Base-by-base conservation (phyloP, 1,284 basidiomycete genomes). In the Pholiota adiposa region DNA sequence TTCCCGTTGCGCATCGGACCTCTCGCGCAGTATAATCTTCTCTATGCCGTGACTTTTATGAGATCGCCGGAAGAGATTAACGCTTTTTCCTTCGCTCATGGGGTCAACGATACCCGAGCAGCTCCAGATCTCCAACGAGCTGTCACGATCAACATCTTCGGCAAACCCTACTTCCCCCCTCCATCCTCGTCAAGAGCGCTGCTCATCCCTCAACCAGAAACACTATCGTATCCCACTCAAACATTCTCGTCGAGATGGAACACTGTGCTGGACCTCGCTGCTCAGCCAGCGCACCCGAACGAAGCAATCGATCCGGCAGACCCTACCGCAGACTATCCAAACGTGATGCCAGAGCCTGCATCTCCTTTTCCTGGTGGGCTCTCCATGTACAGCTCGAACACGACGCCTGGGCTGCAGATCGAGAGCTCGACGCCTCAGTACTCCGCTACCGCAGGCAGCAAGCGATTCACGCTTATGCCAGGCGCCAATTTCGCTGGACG, bases 211-310 rank as follows among this genome's bases (percentile, higher is more conserved):
- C 63, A 69, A 3, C 59, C 68, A 9, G 61, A 66, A 16, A 38
- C 62, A n/a, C 27, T 76, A 2, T 67, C 74, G 0, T 91, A 86
- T 65, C 90, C 90, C 0, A 93, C 94, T 0, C 75, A 76, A 6
- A 77, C 84, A 0, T 96, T 96, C 73, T 84, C 87, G 0, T 94
- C 92, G 0, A 79, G 88, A 23, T 96, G 94, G 94, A 96, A 94
- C 66, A 94, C 92, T 63, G 78, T 90, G 0, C 85, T 97, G 29
- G 93, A 96, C 70, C 79, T 96, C 11, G 81, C 89, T 0, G 76
- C 84, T 12, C 73, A 75, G 54, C 76, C 73, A 52, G 52, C 63
- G 1, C 72, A 73, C n/a, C 56, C 66, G 18, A 54, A 65, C 4
- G 71, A 73, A 36, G 43, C 65, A 11, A 51, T 69, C 27, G 73